These are phyloP conservation scores for Aureoboletus auriporus DNA, from an alignment of 768 basidiomycete species.

Conservation along the genomic window DNA sequence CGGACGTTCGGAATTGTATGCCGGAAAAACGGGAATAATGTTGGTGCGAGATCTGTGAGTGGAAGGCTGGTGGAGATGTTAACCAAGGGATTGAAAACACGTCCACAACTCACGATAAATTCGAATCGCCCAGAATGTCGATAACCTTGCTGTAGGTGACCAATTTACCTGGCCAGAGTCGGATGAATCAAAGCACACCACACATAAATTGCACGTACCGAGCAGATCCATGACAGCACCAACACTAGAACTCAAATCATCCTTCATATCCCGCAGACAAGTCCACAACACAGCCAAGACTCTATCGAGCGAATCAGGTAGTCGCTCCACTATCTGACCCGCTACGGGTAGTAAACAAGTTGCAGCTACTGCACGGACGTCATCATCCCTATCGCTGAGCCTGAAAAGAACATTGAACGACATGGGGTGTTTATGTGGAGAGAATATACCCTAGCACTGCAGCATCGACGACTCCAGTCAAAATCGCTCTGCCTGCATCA, in stretches of 20 bases:
- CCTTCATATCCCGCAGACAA: slow-evolving; percentile 89
- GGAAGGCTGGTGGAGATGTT: slow-evolving; percentile 51
- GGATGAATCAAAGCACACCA: slow-evolving; percentile 1
- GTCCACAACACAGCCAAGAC: slow-evolving; percentile 87
- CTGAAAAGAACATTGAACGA: slow-evolving; percentile 38
- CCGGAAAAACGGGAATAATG: slow-evolving; percentile 93
- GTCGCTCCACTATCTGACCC: slow-evolving; percentile 66
- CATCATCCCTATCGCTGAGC: slow-evolving; percentile 87
- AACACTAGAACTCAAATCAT: slow-evolving; percentile 94
- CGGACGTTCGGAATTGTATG: slow-evolving; percentile 95
- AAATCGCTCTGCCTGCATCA: slow-evolving; percentile 50
- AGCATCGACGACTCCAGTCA: slow-evolving; percentile 83
- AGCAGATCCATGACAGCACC: slow-evolving; percentile 96
- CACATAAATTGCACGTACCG: slow-evolving; percentile 43
- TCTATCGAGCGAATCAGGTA: slow-evolving; percentile 66
- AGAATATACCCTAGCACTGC: slow-evolving; percentile 76
- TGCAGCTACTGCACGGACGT: slow-evolving; percentile 93
- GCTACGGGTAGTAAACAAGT: slow-evolving; percentile 89
- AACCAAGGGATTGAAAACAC: slow-evolving; percentile 1
- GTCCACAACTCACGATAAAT: slow-evolving; percentile 57
- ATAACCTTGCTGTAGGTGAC: slow-evolving; percentile 80
- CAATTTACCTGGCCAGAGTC: slow-evolving; percentile 58
- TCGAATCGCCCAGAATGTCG: slow-evolving; percentile 61
- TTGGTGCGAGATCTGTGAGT: slow-evolving; percentile 77
- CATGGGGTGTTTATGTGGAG: not conserved